Base-by-base conservation (phyloP, 768 basidiomycete genomes). In the Coprinellus micaceus region DNA sequence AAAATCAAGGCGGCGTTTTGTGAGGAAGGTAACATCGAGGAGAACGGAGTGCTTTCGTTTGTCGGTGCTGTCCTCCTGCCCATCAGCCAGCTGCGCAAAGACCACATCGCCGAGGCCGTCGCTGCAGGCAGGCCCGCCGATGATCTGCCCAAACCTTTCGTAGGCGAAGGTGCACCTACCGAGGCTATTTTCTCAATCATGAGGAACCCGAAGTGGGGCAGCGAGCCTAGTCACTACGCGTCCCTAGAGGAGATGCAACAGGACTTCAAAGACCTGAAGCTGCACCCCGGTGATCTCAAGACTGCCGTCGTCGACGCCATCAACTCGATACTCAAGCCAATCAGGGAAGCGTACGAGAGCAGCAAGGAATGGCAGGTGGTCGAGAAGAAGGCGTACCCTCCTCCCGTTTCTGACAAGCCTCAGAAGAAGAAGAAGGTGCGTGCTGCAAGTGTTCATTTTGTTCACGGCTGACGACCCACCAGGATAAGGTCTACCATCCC, bases 1-100 rank as follows among this genome's bases (percentile, higher is more conserved):
- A 98, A 98, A 77, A 83, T 98, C 71, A 93, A 90, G 71, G 77
- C 78, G 22, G 95, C 97, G 1, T 94, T 96, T 68, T 98, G 95
- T 70, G 94, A 96, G 64, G 93, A 95, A 63, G 95, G 94, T 15
- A 94, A 90, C 66, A 74, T 85, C 50, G 80, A 83, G 44, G 93
- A 90, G 24, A 99, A 99, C 70, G 96, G 93, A 25, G 74, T 98
- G 0, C 81, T 97, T 4, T 77, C 90, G 1, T 98, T 98, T 75
- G 81, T 86, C 58, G 75, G 88, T 62, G 85, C 89, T 13, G 94
- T 96, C n/a, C 69, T 95, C 57, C 90, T 97, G 62, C 94, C 94
- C 29, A 85, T 96, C 63, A 86, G 84, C 66, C 76, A 89, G 63
- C 74, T 97, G 33, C 82, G 89, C 17, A 57, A 52, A 29, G 56